Evolutionary conservation across 805 yeast species (phyloP).

Genomic region (Helenozyma rhizophorensis): DNA sequence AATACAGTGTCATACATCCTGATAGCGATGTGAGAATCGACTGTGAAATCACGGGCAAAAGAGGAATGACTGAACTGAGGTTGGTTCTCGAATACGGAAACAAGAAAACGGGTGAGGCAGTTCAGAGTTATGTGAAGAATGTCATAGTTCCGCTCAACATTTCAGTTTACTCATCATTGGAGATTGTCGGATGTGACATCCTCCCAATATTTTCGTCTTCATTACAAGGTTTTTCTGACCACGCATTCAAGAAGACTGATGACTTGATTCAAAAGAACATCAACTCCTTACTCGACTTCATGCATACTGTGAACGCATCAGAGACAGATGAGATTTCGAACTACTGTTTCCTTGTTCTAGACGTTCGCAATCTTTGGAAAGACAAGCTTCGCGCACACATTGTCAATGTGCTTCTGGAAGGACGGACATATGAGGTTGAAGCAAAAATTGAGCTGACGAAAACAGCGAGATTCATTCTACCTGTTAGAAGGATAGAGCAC

Average conservation of each 20-base stretch:
- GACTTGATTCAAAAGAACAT: constrained; percentile 13
- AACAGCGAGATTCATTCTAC: constrained; percentile 59
- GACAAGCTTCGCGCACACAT: constrained; percentile 39
- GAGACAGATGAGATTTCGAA: constrained; percentile 36
- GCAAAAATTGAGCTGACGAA: constrained; percentile 26
- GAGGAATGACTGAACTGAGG: constrained; percentile 65
- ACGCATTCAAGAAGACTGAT: too few species aligned
- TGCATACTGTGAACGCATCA: constrained; percentile 20
- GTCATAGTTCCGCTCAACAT: constrained; percentile 65
- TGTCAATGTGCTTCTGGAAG: constrained; percentile 24
- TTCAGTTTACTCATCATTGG: constrained; percentile 69
- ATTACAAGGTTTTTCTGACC: constrained; percentile 14
- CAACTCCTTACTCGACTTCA: constrained; percentile 24
- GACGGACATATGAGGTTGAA: constrained; percentile 10
- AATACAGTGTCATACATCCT: constrained; percentile 37
- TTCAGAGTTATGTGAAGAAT: constrained; percentile 41
- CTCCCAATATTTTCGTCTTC: constrained; percentile 46
- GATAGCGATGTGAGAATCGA: constrained; percentile 42
- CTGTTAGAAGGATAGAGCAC: constrained; percentile 54
- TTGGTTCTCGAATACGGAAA: constrained; percentile 61
- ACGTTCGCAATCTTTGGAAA: constrained; percentile 78
- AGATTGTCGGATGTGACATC: constrained; percentile 71
- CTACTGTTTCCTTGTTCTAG: constrained; percentile 64
- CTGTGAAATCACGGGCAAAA: constrained; percentile 63
- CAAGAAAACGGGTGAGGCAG: constrained; percentile 17